phyloP scores from a whole-genome alignment of 1,139 yeast genomes.

The Hansenula lynferdii region DNA sequence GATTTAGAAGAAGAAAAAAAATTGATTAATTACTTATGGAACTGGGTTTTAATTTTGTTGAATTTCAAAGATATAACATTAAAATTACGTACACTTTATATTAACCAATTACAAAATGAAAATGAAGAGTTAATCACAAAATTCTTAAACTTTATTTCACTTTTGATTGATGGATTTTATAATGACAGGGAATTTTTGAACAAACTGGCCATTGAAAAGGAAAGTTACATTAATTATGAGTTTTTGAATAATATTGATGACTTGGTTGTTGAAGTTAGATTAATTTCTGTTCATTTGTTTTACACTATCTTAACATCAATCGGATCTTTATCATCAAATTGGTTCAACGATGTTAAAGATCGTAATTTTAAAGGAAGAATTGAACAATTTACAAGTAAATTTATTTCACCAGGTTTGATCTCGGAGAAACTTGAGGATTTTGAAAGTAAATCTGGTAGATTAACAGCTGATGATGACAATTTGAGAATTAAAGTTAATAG shows the following conservation, averaged over 20 bases:
- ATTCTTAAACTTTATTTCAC: slow-evolving; percentile 47
- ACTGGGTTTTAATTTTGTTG: slow-evolving; percentile 62
- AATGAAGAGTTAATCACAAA: slow-evolving; percentile 40
- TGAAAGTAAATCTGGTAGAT: slow-evolving; percentile 35
- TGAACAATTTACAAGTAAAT: slow-evolving; percentile 57
- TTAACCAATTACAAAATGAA: slow-evolving; percentile 43
- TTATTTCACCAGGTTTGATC: slow-evolving; percentile 63
- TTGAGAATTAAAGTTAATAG: slow-evolving; percentile 59
- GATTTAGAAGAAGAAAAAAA: slow-evolving; percentile 29
- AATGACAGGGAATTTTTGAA: slow-evolving; percentile 29
- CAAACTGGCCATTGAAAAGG: slow-evolving; percentile 27
- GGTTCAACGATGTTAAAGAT: slow-evolving; percentile 55
- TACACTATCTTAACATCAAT: slow-evolving; percentile 52
- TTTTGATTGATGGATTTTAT: slow-evolving; percentile 37
- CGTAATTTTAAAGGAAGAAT: slow-evolving; percentile 23
- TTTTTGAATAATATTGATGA: slow-evolving; percentile 19
- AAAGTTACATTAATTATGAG: slow-evolving; percentile 20
- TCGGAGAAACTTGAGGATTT: slow-evolving; percentile 54
- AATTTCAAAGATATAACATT: slow-evolving; percentile 67
- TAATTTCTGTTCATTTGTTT: slow-evolving; percentile 48
- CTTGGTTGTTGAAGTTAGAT: slow-evolving; percentile 31
- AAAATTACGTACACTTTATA: slow-evolving; percentile 56
- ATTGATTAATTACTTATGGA: slow-evolving; percentile 51
- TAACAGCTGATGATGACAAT: slow-evolving; percentile 41
- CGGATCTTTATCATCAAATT: slow-evolving; percentile 64